Conservation (phyloP, 1,139 yeast species). For the Pichia sp. region DNA sequence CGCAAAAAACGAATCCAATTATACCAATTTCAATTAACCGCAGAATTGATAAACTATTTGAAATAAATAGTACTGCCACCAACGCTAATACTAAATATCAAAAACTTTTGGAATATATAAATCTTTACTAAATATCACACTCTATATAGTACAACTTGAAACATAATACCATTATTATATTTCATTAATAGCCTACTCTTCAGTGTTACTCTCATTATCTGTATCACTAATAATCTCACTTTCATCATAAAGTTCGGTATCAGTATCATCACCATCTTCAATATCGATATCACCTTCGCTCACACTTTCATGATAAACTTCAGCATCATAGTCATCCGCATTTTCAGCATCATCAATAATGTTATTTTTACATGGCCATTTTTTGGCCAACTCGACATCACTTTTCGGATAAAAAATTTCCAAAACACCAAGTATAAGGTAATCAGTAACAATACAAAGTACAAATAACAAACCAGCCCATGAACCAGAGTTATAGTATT, state of each 20-base stretch:
- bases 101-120: slow-evolving; percentile 7
- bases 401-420: slow-evolving; percentile 67
- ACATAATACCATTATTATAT: neutral
- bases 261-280: neutral
- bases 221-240: neutral
- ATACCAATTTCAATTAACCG: neutral
- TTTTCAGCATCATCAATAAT: slow-evolving; percentile 1
- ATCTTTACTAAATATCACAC: slow-evolving; percentile 1
- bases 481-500: slow-evolving; percentile 67
- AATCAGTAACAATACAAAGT: slow-evolving; percentile 72
- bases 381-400: slow-evolving; percentile 61
- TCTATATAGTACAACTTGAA: neutral
- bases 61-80: slow-evolving; percentile 1
- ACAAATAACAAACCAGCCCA: slow-evolving; percentile 84
- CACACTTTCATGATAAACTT: neutral
- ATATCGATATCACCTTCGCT: neutral
- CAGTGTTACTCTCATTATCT: neutral
- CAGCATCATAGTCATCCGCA: slow-evolving; percentile 1
- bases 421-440: slow-evolving; percentile 52
- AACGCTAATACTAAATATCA: neutral
- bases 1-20: neutral
- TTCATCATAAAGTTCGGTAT: neutral
- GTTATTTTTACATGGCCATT: slow-evolving; percentile 58
- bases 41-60: slow-evolving; percentile 9
- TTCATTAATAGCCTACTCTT: neutral